Conservation (phyloP, 371 early-diverging fungal species). For the Mucor irregularis region DNA sequence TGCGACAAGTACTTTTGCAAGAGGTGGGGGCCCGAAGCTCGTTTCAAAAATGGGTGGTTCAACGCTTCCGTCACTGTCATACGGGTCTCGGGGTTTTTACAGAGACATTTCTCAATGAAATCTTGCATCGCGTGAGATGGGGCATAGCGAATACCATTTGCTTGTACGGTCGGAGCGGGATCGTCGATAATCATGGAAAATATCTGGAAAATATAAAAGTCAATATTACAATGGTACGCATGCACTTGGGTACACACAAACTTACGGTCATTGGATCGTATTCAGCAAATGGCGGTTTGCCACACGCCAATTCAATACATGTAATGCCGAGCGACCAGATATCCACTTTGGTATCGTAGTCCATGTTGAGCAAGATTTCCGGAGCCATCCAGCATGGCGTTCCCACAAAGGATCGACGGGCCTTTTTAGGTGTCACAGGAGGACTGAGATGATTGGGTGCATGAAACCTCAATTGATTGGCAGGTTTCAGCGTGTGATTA, state of each 20-base stretch:
- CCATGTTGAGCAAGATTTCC: constrained; percentile 79
- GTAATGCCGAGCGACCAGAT: constrained; percentile 96
- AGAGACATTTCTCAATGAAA: constrained; percentile 47
- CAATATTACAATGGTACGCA: neutral
- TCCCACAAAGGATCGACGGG: constrained; percentile 62
- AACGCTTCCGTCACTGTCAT: constrained; percentile 68
- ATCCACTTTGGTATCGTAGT: constrained; percentile 79
- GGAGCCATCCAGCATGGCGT: constrained; percentile 94
- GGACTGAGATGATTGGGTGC: neutral
- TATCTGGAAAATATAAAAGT: constrained; percentile 21
- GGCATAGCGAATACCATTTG: constrained; percentile 13
- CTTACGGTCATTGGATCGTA: constrained; percentile 79
- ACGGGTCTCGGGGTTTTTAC: constrained; percentile 67
- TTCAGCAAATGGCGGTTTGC: constrained; percentile 91
- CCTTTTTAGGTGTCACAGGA: constrained; percentile 23
- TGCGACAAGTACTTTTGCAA: constrained; percentile 21
- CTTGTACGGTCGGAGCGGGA: constrained; percentile 31
- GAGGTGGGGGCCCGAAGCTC: constrained; percentile 20
- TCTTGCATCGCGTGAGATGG: constrained; percentile 23
- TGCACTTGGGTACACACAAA: neutral
- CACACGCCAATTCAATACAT: constrained; percentile 91
- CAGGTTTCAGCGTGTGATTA: neutral
- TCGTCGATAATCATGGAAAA: constrained; percentile 41
- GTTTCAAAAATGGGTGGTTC: constrained; percentile 59
- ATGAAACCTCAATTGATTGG: neutral